Evolutionary conservation across 2,329 filamentous ascomycete species (phyloP).

Genomic region (Fusarium annulatum): DNA sequence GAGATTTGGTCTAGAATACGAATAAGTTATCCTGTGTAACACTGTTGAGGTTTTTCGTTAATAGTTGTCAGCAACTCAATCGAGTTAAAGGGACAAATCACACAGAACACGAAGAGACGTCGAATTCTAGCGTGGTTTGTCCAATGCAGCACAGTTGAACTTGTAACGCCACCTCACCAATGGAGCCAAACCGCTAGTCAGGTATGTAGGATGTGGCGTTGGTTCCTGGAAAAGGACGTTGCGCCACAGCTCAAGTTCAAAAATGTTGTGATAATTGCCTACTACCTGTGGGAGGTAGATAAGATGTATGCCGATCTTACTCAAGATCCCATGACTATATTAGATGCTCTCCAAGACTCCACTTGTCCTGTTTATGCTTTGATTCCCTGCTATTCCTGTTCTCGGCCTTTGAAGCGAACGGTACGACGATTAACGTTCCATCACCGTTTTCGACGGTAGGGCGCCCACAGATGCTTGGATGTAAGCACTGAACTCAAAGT

Average conservation of each 20-base stretch:
- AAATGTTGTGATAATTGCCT: background rate
- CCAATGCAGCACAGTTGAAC: background rate
- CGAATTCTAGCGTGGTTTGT: constrained; percentile 15
- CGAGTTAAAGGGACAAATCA: constrained; percentile 30
- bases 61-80: background rate
- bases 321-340: background rate
- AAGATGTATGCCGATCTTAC: background rate
- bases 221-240: constrained; percentile 5
- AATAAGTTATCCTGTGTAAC: constrained; percentile 1
- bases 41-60: background rate
- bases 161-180: constrained; percentile 13
- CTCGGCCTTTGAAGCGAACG: background rate
- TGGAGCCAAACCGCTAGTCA: background rate
- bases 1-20: background rate
- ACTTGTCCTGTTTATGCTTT: background rate
- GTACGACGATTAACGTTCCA: background rate
- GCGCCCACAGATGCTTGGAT: background rate
- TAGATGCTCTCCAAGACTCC: background rate
- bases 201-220: constrained; percentile 21
- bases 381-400: background rate
- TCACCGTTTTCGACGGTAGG: background rate
- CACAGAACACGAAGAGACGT: background rate
- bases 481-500: background rate
- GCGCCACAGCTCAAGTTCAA: constrained; percentile 17
- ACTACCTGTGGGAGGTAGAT: background rate